Conservation (phyloP, 257 asterid species). For the Solanum lycopersicoides region DNA sequence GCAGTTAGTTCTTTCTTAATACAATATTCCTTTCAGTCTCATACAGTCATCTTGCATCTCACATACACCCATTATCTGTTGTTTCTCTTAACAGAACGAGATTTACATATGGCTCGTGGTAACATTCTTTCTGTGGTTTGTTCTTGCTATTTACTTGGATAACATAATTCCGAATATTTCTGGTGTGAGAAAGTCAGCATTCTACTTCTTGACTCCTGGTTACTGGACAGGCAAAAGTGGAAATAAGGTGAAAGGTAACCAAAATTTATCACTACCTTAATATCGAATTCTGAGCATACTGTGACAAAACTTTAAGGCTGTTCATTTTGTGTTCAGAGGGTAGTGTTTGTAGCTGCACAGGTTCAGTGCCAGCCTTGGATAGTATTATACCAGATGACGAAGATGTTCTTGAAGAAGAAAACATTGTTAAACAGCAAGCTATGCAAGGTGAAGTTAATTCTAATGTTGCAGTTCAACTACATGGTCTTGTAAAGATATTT, state of each 20-base stretch:
- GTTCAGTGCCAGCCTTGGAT: conserved; percentile 45
- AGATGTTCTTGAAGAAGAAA: conserved; percentile 90
- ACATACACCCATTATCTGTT: neutral
- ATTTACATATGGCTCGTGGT: conserved; percentile 59
- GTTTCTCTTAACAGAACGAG: conserved; percentile 48
- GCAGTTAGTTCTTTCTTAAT: neutral
- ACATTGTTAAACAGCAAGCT: conserved; percentile 60
- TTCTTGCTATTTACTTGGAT: conserved; percentile 84
- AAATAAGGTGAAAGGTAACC: conserved; percentile 59
- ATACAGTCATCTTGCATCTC: neutral
- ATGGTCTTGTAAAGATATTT: conserved; percentile 67
- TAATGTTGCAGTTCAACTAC: conserved; percentile 66
- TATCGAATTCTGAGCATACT: neutral
- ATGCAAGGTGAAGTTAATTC: conserved; percentile 44
- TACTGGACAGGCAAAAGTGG: conserved; percentile 98
- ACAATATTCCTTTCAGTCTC: neutral
- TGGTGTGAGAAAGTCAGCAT: conserved; percentile 75
- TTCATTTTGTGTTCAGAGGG: conserved; percentile 50
- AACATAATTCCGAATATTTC: conserved; percentile 67
- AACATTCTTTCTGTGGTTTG: conserved; percentile 63
- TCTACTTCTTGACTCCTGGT: conserved; percentile 71
- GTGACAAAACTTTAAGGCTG: neutral
- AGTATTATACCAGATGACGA: conserved; percentile 62
- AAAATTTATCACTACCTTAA: neutral
- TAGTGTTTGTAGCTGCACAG: conserved; percentile 59